phyloP scores from a whole-genome alignment of 2,329 filamentous ascomycete species.

The Talaromyces sp. region DNA sequence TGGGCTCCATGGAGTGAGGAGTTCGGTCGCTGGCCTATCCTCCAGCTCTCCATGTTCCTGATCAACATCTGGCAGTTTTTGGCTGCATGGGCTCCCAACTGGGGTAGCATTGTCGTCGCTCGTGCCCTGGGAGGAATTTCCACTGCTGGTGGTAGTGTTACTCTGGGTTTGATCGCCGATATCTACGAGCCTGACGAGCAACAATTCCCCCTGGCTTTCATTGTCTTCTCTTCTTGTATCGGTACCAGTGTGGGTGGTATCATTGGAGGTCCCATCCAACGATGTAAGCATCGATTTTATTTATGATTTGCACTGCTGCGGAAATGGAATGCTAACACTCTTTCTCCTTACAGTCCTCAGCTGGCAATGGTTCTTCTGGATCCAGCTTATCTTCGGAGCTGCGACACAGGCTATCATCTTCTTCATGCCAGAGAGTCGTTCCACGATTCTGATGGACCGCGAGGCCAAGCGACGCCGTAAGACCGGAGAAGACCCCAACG shows the following conservation, averaged over 20 bases:
- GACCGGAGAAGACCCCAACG: constrained; percentile 45
- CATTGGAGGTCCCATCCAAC: constrained; percentile 53
- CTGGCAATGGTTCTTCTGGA: constrained; percentile 65
- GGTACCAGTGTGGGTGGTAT: constrained; percentile 56
- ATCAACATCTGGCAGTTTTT: constrained; percentile 75
- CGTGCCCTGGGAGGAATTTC: constrained; percentile 63
- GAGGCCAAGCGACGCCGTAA: constrained; percentile 59
- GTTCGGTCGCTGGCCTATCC: constrained; percentile 71
- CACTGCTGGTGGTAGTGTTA: constrained; percentile 63
- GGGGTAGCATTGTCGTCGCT: constrained; percentile 65
- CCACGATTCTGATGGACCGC: constrained; percentile 58
- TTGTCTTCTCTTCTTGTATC: constrained; percentile 56
- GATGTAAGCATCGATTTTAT: constrained; percentile 15
- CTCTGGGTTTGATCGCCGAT: constrained; percentile 62
- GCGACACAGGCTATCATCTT: constrained; percentile 53
- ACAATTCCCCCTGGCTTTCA: constrained; percentile 59
- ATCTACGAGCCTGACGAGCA: constrained; percentile 58
- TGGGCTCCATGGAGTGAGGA: constrained; percentile 86
- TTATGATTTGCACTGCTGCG: background rate
- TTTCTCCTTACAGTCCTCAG: constrained; percentile 29
- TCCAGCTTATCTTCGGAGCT: constrained; percentile 60
- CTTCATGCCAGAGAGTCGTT: constrained; percentile 59
- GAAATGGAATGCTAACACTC: background rate
- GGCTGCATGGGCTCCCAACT: constrained; percentile 70
- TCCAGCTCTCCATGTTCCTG: constrained; percentile 70